Evolutionary conservation across 2,329 filamentous ascomycete genomes (phyloP).

Genomic region (Pseudogymnoascus sp.): DNA sequence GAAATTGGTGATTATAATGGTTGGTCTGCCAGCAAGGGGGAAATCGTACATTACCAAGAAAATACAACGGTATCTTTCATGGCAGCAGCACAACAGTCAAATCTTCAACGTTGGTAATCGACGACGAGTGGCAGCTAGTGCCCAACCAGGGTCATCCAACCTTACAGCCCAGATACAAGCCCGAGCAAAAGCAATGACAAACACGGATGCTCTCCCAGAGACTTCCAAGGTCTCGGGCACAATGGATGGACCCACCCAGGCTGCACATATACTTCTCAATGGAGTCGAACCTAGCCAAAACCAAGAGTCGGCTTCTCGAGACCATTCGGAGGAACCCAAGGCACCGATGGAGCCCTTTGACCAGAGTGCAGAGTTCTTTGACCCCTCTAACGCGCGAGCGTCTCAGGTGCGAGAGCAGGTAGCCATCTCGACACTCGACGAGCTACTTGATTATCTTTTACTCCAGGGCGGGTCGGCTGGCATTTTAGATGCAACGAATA

Average conservation of each 20-base stretch:
- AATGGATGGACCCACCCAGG: slow-evolving; percentile 38
- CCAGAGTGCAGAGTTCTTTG: slow-evolving; percentile 89
- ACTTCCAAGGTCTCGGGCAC: slow-evolving; percentile 17
- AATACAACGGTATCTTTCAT: slow-evolving; percentile 87
- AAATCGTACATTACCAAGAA: slow-evolving; percentile 99
- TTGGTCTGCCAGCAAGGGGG: slow-evolving; percentile 86
- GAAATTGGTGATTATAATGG: slow-evolving; percentile 97
- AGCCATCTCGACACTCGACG: slow-evolving; percentile 84
- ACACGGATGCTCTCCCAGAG: slow-evolving; percentile 14
- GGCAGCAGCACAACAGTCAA: slow-evolving; percentile 90
- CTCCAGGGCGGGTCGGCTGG: slow-evolving; percentile 78
- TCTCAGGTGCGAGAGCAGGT: slow-evolving; percentile 83
- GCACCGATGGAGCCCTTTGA: slow-evolving; percentile 55
- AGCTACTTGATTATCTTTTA: slow-evolving; percentile 83
- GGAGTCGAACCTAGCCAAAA: slow-evolving; percentile 31
- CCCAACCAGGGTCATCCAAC: slow-evolving; percentile 24
- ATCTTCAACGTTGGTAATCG: slow-evolving; percentile 98
- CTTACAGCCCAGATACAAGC: background rate
- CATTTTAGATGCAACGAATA: slow-evolving; percentile 96
- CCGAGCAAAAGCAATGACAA: slow-evolving; percentile 22
- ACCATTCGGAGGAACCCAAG: background rate
- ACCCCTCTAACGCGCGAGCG: slow-evolving; percentile 77
- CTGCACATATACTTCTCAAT: slow-evolving; percentile 52
- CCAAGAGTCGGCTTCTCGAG: slow-evolving; percentile 11
- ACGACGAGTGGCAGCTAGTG: slow-evolving; percentile 69